Evolutionary conservation across 257 asterid species (phyloP).

Genomic region (Ocimum tenuiflorum): DNA sequence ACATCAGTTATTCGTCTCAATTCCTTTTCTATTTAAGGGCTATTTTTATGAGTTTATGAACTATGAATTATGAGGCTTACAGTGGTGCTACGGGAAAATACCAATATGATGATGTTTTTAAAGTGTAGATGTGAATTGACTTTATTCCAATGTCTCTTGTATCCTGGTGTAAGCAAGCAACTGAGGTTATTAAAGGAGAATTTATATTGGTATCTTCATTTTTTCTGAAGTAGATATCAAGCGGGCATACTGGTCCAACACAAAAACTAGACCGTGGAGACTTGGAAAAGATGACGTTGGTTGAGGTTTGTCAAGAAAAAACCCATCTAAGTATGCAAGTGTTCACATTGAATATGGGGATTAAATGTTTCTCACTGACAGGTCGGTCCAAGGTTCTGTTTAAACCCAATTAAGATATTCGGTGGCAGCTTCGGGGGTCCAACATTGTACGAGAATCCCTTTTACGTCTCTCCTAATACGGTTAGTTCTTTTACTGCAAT

Average conservation of each 20-base stretch:
- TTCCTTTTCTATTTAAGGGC: too few relatives aligned
- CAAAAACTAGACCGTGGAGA: conserved; percentile 73
- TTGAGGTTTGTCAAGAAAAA: conserved; percentile 57
- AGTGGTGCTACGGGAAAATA: too few relatives aligned
- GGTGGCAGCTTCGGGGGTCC: conserved; percentile 98
- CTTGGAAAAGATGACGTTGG: conserved; percentile 70
- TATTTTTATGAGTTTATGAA: too few relatives aligned
- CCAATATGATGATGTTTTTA: not conserved
- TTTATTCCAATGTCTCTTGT: not conserved
- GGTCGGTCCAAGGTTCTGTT: conserved; percentile 97
- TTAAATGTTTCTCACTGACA: conserved; percentile 20
- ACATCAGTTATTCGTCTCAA: too few relatives aligned
- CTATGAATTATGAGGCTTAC: too few relatives aligned
- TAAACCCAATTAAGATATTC: conserved; percentile 85
- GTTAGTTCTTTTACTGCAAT: too few relatives aligned
- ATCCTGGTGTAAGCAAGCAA: too few relatives aligned
- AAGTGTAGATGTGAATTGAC: not conserved
- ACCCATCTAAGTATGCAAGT: not conserved
- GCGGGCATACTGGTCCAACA: conserved; percentile 39
- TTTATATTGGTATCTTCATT: not conserved
- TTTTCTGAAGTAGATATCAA: conserved; percentile 51
- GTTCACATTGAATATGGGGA: not conserved
- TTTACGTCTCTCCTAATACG: conserved; percentile 86
- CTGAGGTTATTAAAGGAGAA: too few relatives aligned
- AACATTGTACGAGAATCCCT: conserved; percentile 81